phyloP scores from a whole-genome alignment of 805 yeast genomes.

The Metschnikowia arizonensis region DNA sequence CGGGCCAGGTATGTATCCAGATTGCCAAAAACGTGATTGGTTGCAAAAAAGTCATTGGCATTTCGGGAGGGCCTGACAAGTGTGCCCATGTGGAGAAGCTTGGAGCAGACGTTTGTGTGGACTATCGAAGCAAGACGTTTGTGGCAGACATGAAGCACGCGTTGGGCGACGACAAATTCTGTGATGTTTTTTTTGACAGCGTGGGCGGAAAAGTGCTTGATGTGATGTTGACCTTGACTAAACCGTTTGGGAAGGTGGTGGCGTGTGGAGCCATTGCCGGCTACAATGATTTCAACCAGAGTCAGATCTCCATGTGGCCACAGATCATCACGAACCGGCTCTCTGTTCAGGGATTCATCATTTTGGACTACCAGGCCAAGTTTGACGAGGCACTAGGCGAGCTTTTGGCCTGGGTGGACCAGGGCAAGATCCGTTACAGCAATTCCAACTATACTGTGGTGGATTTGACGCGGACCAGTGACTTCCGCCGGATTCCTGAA shows the following conservation, averaged over 20 bases:
- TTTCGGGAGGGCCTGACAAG: constrained; percentile 57
- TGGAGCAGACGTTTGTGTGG: constrained; percentile 51
- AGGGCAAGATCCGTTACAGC: constrained; percentile 18
- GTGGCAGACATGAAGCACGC: constrained; percentile 1
- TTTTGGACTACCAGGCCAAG: constrained; percentile 18
- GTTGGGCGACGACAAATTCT: constrained; percentile 6
- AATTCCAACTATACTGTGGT: constrained; percentile 17
- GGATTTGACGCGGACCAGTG: constrained; percentile 16
- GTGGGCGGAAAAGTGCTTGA: constrained; percentile 26
- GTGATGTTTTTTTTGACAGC: constrained; percentile 24
- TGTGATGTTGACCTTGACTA: constrained; percentile 15
- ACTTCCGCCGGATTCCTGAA: constrained; percentile 42
- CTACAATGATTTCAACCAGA: constrained; percentile 43
- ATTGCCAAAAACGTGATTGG: constrained; percentile 49
- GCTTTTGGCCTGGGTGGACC: constrained; percentile 14
- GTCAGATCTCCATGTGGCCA: constrained; percentile 37
- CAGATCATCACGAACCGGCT: constrained; percentile 44
- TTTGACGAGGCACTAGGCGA: constrained; percentile 31
- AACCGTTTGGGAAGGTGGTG: constrained; percentile 38
- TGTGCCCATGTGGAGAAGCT: constrained; percentile 48
- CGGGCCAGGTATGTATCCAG: constrained; percentile 58
- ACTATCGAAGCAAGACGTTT: constrained; percentile 32
- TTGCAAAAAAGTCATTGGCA: constrained; percentile 54
- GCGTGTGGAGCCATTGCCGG: constrained; percentile 63
- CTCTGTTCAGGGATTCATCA: constrained; percentile 19